These are phyloP conservation scores for Alternaria sp. DNA, from an alignment of 2,329 filamentous ascomycete genomes.

Conservation along the genomic window DNA sequence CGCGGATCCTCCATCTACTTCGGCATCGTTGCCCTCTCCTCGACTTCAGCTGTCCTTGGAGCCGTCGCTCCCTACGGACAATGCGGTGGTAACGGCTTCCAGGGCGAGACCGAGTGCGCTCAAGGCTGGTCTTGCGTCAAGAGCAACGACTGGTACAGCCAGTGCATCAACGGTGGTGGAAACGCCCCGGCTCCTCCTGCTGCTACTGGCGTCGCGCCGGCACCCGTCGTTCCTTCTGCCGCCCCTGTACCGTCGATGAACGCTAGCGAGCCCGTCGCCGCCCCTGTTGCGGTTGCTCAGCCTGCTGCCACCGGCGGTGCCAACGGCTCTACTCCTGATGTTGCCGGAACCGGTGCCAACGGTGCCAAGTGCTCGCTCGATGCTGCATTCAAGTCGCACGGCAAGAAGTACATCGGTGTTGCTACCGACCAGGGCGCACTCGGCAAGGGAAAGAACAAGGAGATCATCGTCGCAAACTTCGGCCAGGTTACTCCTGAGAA, in stretches of 20 bases:
- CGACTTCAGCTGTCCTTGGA: constrained; percentile 40
- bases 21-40: constrained; percentile 37
- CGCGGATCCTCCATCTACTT: constrained; percentile 35
- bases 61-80: constrained; percentile 52
- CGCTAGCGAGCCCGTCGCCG: constrained; percentile 14
- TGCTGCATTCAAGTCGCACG: constrained; percentile 66
- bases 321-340: constrained; percentile 16
- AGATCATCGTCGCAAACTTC: constrained; percentile 68
- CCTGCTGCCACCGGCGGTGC: background rate
- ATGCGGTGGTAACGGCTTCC: constrained; percentile 56
- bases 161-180: constrained; percentile 47
- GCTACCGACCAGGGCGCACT: constrained; percentile 65
- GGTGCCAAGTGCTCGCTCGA: constrained; percentile 55
- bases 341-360: constrained; percentile 27
- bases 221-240: constrained; percentile 12
- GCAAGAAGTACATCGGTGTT: constrained; percentile 72
- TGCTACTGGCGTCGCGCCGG: constrained; percentile 1
- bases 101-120: constrained; percentile 52
- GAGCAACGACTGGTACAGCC: constrained; percentile 58
- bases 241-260: constrained; percentile 18
- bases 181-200: constrained; percentile 9
- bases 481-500: constrained; percentile 74
- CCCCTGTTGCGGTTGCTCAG: constrained; percentile 3
- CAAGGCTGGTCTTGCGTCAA: constrained; percentile 52
- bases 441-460: constrained; percentile 59